Conservation (phyloP, 2,329 filamentous ascomycete genomes). For the Fusarium pininemorale region DNA sequence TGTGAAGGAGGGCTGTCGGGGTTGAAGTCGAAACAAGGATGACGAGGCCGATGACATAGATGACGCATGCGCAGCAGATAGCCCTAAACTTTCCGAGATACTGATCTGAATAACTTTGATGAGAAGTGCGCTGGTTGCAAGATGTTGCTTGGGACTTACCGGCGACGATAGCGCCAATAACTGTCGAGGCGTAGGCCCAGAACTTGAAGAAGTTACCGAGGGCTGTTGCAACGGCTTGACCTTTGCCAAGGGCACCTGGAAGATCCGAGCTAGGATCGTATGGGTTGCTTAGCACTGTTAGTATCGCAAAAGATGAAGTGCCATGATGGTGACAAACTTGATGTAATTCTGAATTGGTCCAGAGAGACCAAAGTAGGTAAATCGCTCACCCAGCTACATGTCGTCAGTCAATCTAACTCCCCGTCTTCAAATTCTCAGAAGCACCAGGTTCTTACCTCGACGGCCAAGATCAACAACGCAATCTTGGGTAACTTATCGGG, state of each 20-base stretch:
- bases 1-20: not conserved
- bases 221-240: not conserved
- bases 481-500: conserved; percentile 5
- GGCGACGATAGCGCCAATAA: not conserved
- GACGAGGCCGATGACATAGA: not conserved
- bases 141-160: not conserved
- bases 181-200: conserved; percentile 1
- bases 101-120: not conserved
- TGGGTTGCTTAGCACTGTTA: not conserved
- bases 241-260: not conserved
- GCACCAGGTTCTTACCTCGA: not conserved
- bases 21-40: conserved; percentile 2
- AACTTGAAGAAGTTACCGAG: conserved; percentile 13
- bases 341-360: conserved; percentile 2
- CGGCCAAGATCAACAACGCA: not conserved
- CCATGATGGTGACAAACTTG: not conserved
- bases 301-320: too few relatives aligned
- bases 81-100: conserved; percentile 1
- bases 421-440: too few relatives aligned
- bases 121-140: too few relatives aligned
- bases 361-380: conserved; percentile 11
- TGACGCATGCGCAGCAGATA: not conserved
- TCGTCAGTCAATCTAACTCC: fast-evolving
- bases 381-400: conserved; percentile 2
- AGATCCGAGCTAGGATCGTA: not conserved